Evolutionary conservation across 139 green algal genomes (phyloP).

Genomic region (Volvox reticuliferus): DNA sequence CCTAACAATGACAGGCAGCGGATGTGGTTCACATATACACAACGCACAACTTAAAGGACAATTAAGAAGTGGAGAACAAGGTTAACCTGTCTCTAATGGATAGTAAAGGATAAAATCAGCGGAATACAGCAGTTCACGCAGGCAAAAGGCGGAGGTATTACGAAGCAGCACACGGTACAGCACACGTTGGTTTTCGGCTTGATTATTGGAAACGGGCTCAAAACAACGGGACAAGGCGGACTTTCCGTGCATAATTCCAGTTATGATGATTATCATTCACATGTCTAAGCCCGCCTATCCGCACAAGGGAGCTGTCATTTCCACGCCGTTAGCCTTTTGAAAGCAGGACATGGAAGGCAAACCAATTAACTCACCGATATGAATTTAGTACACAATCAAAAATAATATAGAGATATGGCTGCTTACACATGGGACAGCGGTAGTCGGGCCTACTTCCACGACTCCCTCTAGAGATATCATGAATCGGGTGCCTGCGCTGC

Average conservation of each 20-base stretch:
- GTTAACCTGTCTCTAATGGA: not conserved
- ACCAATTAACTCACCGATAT: not conserved
- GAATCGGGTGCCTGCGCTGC: not conserved
- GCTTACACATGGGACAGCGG: conserved; percentile 28
- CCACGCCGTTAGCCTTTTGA: not conserved
- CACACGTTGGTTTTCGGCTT: too few species aligned
- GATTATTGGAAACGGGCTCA: not conserved
- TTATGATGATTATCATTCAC: too few species aligned
- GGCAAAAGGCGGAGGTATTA: too few species aligned
- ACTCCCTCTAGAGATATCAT: not conserved
- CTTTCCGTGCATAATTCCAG: too few species aligned
- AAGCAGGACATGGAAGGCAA: not conserved
- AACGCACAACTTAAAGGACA: not conserved
- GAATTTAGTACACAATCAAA: conserved; percentile 40
- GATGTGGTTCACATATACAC: not conserved
- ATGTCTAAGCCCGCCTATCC: not conserved
- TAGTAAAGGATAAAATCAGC: too few species aligned
- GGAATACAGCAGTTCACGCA: too few species aligned
- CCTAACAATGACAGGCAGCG: not conserved
- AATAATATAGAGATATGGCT: conserved; percentile 3
- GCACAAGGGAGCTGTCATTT: not conserved
- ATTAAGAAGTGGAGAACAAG: not conserved
- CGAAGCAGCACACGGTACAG: too few species aligned
- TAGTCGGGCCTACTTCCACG: not conserved
- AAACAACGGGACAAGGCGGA: not conserved